phyloP scores from a whole-genome alignment of 257 asterid genomes.

The Nicotiana noctiflora region DNA sequence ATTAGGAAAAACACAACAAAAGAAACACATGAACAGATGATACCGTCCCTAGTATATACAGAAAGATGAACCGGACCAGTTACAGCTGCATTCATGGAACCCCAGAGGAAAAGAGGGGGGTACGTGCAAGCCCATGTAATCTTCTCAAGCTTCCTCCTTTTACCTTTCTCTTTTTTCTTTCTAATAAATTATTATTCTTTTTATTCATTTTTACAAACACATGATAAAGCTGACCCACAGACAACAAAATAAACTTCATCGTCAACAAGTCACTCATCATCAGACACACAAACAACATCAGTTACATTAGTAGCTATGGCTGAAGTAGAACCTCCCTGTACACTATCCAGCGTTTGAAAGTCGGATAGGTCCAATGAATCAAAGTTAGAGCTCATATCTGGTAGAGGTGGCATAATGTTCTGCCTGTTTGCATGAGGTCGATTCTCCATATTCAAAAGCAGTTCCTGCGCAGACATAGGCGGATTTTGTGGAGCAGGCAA shows the following conservation, averaged over 20 bases:
- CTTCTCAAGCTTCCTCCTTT: background rate
- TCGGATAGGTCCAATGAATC: slow-evolving; percentile 24
- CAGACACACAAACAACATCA: slow-evolving; percentile 61
- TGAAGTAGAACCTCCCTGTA: slow-evolving; percentile 18
- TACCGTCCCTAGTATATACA: background rate
- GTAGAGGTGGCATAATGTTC: slow-evolving; percentile 12
- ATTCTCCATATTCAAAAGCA: slow-evolving; percentile 24
- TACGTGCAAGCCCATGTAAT: background rate
- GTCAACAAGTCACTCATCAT: slow-evolving; percentile 36
- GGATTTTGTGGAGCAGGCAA: slow-evolving; percentile 2
- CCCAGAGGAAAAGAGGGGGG: background rate
- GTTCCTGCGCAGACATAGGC: slow-evolving; percentile 15
- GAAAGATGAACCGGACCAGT: background rate
- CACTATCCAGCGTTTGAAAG: slow-evolving; percentile 20
- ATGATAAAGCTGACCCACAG: background rate
- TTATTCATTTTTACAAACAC: background rate
- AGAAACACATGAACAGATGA: background rate
- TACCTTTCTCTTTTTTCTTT: background rate
- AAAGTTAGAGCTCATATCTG: slow-evolving; percentile 6
- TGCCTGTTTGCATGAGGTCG: slow-evolving; percentile 10
- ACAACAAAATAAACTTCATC: background rate
- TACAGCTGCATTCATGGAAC: slow-evolving; percentile 1
- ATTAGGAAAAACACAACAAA: background rate
- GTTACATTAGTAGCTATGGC: slow-evolving; percentile 23
- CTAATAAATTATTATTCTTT: too few relatives aligned